These are phyloP conservation scores for Sarcomyxa edulis DNA, from an alignment of 768 basidiomycete genomes.

Conservation along the genomic window DNA sequence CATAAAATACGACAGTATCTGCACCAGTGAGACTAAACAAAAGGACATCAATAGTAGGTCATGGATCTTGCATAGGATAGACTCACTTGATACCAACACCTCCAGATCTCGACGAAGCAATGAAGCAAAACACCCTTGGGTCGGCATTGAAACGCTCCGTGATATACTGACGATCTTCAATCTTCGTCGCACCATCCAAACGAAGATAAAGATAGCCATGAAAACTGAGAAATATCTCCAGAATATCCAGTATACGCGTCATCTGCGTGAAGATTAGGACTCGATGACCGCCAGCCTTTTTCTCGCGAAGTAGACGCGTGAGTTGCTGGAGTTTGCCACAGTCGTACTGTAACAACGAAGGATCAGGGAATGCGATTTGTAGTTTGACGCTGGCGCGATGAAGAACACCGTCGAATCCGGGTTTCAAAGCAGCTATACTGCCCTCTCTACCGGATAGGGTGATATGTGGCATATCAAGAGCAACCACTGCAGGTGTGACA, in stretches of 20 bases:
- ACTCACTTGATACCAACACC: conserved; percentile 93
- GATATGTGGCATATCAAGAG: conserved; percentile 64
- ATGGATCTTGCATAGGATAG: conserved; percentile 9
- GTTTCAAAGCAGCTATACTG: conserved; percentile 20
- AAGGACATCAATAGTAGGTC: conserved; percentile 13
- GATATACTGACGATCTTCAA: conserved; percentile 89
- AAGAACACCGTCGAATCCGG: conserved; percentile 59
- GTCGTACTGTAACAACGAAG: conserved; percentile 87
- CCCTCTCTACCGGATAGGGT: conserved; percentile 43
- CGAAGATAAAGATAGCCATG: conserved; percentile 92
- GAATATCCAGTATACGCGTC: conserved; percentile 90
- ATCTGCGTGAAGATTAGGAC: conserved; percentile 96
- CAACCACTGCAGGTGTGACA: conserved; percentile 73
- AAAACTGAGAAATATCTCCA: conserved; percentile 89
- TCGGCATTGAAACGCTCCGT: conserved; percentile 86
- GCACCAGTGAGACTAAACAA: conserved; percentile 68
- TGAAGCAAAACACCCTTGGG: conserved; percentile 80
- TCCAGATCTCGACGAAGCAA: conserved; percentile 73
- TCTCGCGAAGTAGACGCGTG: conserved; percentile 71
- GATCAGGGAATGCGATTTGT: conserved; percentile 91
- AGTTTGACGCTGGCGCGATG: conserved; percentile 77
- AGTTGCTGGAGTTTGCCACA: conserved; percentile 93
- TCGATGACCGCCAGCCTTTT: conserved; percentile 84
- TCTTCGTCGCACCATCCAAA: conserved; percentile 93
- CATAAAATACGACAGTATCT: conserved; percentile 96